phyloP scores from a whole-genome alignment of 1,139 yeast genomes.

The Kodamaea derodonti region DNA sequence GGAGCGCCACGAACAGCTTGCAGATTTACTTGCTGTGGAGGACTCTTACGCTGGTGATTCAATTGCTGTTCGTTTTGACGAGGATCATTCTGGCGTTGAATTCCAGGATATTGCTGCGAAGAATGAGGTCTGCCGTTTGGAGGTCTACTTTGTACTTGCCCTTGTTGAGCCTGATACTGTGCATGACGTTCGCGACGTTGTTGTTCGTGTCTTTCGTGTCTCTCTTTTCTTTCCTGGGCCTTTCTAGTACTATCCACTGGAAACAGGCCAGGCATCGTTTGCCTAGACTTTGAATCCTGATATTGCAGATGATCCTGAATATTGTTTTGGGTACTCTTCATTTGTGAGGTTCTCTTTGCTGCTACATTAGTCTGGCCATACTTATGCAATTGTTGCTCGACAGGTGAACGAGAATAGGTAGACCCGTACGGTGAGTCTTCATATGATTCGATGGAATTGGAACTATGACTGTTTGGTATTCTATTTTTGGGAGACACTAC shows the following conservation, averaged over 20 bases:
- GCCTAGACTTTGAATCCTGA: conserved; percentile 8
- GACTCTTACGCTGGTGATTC: conserved; percentile 2
- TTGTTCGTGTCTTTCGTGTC: conserved; percentile 1
- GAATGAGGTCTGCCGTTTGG: not conserved
- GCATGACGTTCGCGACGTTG: conserved; percentile 1
- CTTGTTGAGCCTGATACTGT: not conserved
- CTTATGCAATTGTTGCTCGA: conserved; percentile 12
- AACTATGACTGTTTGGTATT: not conserved
- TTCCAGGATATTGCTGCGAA: not conserved
- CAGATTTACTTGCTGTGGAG: conserved; percentile 1
- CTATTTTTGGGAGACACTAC: not conserved
- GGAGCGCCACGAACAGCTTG: not conserved
- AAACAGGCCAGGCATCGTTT: conserved; percentile 9
- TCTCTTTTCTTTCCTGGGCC: conserved; percentile 1
- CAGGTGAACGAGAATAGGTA: conserved; percentile 12
- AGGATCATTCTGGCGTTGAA: not conserved
- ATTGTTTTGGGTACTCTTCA: conserved; percentile 10
- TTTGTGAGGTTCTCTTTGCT: conserved; percentile 11
- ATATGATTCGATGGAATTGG: not conserved
- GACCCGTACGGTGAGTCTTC: conserved; percentile 21
- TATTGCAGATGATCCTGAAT: conserved; percentile 6
- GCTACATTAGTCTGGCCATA: conserved; percentile 9
- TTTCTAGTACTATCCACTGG: not conserved
- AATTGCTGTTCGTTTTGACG: not conserved
- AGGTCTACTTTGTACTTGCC: not conserved